Percentiles rank a stretch among this genome's conserved stretches.
phyloP scores from a whole-genome alignment of 2,329 filamentous ascomycete species.

The Hortaea werneckii region DNA sequence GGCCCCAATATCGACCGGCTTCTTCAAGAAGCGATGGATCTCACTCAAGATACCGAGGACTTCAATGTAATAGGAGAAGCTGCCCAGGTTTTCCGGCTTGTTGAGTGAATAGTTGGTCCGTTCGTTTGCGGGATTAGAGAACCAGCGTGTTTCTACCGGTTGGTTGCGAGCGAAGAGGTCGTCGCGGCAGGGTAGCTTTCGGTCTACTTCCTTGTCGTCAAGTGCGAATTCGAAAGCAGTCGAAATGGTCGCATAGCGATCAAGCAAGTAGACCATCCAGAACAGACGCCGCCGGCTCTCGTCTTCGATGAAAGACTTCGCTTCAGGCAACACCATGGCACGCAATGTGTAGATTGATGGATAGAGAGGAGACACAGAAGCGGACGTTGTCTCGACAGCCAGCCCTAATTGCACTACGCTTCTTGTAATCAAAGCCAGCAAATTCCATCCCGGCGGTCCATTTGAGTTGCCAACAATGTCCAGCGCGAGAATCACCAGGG shows the following conservation, averaged over 20 bases:
- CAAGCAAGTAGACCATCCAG: conserved; percentile 89
- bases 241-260: conserved; percentile 80
- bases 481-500: conserved; percentile 74
- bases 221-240: conserved; percentile 88
- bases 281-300: conserved; percentile 76
- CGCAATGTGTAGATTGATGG: conserved; percentile 82
- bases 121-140: conserved; percentile 49
- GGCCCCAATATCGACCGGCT: conserved; percentile 78
- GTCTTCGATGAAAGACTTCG: conserved; percentile 79
- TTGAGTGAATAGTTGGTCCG: conserved; percentile 40
- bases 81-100: conserved; percentile 70
- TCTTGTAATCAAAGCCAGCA: conserved; percentile 78
- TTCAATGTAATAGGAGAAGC: conserved; percentile 85
- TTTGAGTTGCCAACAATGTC: conserved; percentile 81
- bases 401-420: conserved; percentile 82
- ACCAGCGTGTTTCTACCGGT: conserved; percentile 76
- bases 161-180: conserved; percentile 78
- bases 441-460: conserved; percentile 84
- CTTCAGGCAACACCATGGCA: conserved; percentile 73
- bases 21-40: conserved; percentile 80
- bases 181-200: conserved; percentile 76
- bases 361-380: conserved; percentile 66
- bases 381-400: conserved; percentile 71
- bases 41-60: conserved; percentile 77
- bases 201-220: conserved; percentile 81